Conservation (phyloP, 2,329 filamentous ascomycete genomes). For the Fusarium albosuccineum region DNA sequence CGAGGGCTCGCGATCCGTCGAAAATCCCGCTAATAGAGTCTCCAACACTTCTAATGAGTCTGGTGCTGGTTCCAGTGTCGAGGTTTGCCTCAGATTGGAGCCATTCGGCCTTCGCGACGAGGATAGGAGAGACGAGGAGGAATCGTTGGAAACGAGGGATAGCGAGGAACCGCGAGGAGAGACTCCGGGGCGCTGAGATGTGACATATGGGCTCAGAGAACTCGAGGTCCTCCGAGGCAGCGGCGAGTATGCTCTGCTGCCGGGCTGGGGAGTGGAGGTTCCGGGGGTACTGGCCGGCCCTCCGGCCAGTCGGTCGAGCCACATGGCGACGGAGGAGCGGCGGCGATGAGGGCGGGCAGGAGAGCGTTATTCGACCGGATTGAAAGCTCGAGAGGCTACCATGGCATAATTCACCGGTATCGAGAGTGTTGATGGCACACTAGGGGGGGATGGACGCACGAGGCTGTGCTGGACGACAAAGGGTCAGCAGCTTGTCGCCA, state of each 20-base stretch:
- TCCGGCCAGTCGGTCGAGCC: conserved; percentile 87
- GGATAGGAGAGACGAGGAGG: conserved; percentile 78
- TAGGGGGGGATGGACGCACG: conserved; percentile 19
- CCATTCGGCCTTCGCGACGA: conserved; percentile 75
- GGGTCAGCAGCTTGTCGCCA: conserved; percentile 43
- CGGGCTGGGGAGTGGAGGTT: conserved; percentile 71
- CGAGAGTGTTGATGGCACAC: conserved; percentile 13
- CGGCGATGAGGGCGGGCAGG: conserved; percentile 10
- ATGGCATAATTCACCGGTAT: conserved; percentile 28
- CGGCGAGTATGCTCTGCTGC: conserved; percentile 79
- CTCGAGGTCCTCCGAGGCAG: conserved; percentile 75
- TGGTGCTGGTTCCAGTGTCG: conserved; percentile 64
- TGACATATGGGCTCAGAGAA: conserved; percentile 76
- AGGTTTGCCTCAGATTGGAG: conserved; percentile 73
- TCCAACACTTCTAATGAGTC: conserved; percentile 80
- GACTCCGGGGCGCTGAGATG: conserved; percentile 75
- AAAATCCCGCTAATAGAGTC: conserved; percentile 55
- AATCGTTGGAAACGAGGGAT: conserved; percentile 82
- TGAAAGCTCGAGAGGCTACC: conserved; percentile 2
- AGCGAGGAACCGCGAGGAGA: conserved; percentile 81
- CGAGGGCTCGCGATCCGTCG: conserved; percentile 26
- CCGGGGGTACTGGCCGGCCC: conserved; percentile 71
- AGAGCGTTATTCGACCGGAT: conserved; percentile 17
- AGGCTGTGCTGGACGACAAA: conserved; percentile 36
- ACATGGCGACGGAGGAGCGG: conserved; percentile 69